Evolutionary conservation across 2,329 filamentous ascomycete genomes (phyloP), one percentile per base, ranked within the genome.

Genomic region (Penicillium palitans): DNA sequence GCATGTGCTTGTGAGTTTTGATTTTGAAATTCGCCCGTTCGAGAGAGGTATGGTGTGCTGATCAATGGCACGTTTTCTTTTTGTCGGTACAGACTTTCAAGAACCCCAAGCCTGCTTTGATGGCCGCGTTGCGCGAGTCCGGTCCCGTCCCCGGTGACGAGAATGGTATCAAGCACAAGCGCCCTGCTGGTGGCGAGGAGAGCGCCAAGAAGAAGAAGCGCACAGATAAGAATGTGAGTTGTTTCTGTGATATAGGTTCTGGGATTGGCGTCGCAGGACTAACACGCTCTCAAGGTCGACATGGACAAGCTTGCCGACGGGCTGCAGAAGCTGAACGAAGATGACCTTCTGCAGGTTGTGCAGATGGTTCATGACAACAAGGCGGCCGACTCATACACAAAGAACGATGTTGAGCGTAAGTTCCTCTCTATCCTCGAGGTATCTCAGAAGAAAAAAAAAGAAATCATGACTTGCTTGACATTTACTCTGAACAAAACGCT

Each of bases 361-460:
- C 93, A 98, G 79, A 89, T 99, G 85, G 93, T 99, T 62, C 95
- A 98, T 76, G 95, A 99, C 78, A 91, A 97, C 79, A 98, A 98
- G 82, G 88, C 86, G 1, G 86, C 91, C 6, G 92, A 96, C 64
- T 97, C 93, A 1, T 98, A 96, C 78, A 96, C 93, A 50, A 93
- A 96, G 80, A 98, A 97, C 69, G 96, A 99, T 76, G 86, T 97
- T 58, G 95, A 99, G 71, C 90, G 91, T 96, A 80, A 79, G 89
- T 84, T 60, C 55, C n/a, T n/a, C 41, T 45, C 15, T 10, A 33
- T 7, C 25, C 13, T 15, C 19, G n/a, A 9, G 19, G 15, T 19
- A 25, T 25, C 25, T 35, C 31, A 33, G 46, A 17, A 31, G 25
- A 6, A 21, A 2, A 21, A 24, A 44, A 24, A 19, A 3, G 6